Evolutionary conservation across 2,329 filamentous ascomycete species (phyloP).

Genomic region (Aureobasidium subglaciale): DNA sequence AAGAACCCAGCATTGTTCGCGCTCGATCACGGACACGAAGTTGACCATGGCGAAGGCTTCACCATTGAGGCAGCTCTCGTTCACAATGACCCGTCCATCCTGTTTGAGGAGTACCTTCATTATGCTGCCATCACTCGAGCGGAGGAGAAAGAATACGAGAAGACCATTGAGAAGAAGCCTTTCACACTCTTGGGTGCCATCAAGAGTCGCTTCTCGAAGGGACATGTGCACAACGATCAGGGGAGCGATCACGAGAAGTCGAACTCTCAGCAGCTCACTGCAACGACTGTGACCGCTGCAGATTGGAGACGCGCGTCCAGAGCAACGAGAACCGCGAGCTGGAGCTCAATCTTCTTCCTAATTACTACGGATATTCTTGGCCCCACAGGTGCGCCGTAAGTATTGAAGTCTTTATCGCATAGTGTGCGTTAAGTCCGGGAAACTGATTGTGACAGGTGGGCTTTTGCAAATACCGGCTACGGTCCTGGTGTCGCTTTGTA

Average conservation of each 20-base stretch:
- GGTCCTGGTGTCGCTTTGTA: conserved; percentile 32
- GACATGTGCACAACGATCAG: conserved; percentile 2
- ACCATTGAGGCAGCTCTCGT: conserved; percentile 5
- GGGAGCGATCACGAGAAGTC: background rate
- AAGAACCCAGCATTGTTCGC: conserved; percentile 8
- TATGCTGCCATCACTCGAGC: conserved; percentile 19
- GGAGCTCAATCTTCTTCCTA: conserved; percentile 37
- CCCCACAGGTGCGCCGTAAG: conserved; percentile 27
- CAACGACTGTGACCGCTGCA: conserved; percentile 20
- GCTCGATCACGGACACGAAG: background rate
- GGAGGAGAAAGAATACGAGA: conserved; percentile 19
- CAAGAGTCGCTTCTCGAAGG: conserved; percentile 19
- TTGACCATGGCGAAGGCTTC: background rate
- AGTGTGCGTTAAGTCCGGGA: no score
- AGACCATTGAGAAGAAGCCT: conserved; percentile 17
- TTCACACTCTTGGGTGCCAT: conserved; percentile 17
- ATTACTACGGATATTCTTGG: conserved; percentile 40
- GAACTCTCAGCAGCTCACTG: background rate
- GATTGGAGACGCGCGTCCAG: conserved; percentile 32
- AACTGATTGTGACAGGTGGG: conserved; percentile 20
- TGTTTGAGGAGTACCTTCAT: conserved; percentile 24
- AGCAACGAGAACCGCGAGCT: conserved; percentile 31
- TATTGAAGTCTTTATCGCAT: no score
- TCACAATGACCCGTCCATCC: conserved; percentile 20
- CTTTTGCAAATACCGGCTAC: conserved; percentile 27